Evolutionary conservation across 768 basidiomycete species (phyloP).

Genomic region (Russula foetens): DNA sequence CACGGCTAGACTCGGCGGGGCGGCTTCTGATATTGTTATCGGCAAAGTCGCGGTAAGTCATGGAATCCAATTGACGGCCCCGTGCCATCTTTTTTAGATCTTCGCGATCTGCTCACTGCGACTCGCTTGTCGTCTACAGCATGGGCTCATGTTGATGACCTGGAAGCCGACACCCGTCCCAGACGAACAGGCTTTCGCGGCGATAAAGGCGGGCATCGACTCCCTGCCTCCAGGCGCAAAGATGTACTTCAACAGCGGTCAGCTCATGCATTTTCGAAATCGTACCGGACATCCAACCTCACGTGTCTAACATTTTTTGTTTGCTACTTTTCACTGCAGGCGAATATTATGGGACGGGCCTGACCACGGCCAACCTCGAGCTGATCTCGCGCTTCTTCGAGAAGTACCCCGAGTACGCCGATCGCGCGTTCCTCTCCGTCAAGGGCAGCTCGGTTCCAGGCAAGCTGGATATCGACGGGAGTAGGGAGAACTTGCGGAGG

Average conservation of each 20-base stretch:
- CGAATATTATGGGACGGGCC: slow-evolving; percentile 48
- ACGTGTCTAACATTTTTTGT: no score
- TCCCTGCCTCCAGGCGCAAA: slow-evolving; percentile 36
- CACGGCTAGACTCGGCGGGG: slow-evolving; percentile 34
- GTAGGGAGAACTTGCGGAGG: slow-evolving; percentile 37
- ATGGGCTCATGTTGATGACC: slow-evolving; percentile 52
- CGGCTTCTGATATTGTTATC: slow-evolving; percentile 31
- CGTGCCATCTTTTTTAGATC: no score
- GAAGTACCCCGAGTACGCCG: slow-evolving; percentile 36
- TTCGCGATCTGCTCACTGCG: not conserved
- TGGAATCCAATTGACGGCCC: not conserved
- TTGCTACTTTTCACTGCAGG: slow-evolving; percentile 24
- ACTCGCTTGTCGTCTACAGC: slow-evolving; percentile 24
- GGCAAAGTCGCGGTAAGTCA: slow-evolving; percentile 33
- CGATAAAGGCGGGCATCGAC: slow-evolving; percentile 47
- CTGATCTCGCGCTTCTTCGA: slow-evolving; percentile 44
- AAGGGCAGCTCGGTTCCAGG: slow-evolving; percentile 29
- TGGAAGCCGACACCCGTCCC: slow-evolving; percentile 39
- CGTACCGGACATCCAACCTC: no score
- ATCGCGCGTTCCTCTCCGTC: slow-evolving; percentile 41
- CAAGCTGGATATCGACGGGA: slow-evolving; percentile 21
- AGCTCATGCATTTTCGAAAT: no score
- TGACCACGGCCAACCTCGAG: slow-evolving; percentile 37
- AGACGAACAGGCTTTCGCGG: slow-evolving; percentile 53
- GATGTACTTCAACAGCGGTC: slow-evolving; percentile 45